Conservation (phyloP, 441 rosid species). For the Adansonia rubrostipa region DNA sequence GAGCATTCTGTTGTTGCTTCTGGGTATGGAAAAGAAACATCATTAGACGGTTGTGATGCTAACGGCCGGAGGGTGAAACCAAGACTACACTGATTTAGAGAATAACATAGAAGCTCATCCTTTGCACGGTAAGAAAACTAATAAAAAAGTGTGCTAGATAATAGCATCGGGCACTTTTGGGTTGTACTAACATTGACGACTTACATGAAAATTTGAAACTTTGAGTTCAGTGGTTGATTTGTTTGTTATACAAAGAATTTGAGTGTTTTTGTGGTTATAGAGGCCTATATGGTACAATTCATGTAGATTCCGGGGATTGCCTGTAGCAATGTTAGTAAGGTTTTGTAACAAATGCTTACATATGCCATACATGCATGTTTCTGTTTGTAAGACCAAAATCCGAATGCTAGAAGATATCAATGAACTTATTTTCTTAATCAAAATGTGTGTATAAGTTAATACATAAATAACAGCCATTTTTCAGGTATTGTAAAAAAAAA, state of each 20-base stretch:
- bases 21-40: conserved; percentile 43
- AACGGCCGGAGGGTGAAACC: conserved; percentile 68
- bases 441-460: no score
- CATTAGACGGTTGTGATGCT: conserved; percentile 52
- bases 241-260: conserved; percentile 13
- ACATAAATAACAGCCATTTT: no score
- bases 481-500: no score
- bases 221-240: conserved; percentile 24
- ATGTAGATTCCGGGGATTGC: no score
- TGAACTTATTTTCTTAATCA: no score
- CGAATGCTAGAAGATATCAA: no score
- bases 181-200: conserved; percentile 36
- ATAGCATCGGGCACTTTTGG: conserved; percentile 44
- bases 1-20: conserved; percentile 52
- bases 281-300: neutral
- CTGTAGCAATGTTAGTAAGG: no score
- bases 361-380: no score
- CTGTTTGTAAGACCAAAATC: no score
- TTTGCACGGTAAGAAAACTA: neutral
- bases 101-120: conserved; percentile 8
- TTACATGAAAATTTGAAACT: conserved; percentile 28
- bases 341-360: no score
- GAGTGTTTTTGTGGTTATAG: neutral
- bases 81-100: conserved; percentile 51
- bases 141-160: conserved; percentile 14